Percentiles rank a stretch among this genome's conserved stretches.
phyloP scores from a whole-genome alignment of 306 rosid species.

The Neltuma alba region DNA sequence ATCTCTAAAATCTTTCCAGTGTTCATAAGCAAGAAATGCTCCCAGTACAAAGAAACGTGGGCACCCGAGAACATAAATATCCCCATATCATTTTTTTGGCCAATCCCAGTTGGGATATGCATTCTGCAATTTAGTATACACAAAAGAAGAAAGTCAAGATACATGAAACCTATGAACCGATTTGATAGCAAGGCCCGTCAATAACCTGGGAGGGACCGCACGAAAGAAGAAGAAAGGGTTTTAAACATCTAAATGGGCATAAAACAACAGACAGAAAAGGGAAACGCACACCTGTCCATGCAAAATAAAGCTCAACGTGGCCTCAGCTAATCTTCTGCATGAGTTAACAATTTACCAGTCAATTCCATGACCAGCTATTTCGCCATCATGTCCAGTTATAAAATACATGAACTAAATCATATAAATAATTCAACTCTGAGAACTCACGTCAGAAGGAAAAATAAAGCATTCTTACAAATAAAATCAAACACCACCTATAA shows the following conservation, averaged over 20 bases:
- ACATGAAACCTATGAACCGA: neutral
- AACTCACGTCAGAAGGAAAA: neutral
- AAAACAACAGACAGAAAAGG: neutral
- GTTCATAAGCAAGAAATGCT: slow-evolving; percentile 45
- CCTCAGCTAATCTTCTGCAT: slow-evolving; percentile 51
- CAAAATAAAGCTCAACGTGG: slow-evolving; percentile 17
- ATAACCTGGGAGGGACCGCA: neutral
- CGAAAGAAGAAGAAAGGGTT: neutral
- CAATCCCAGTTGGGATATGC: slow-evolving; percentile 38
- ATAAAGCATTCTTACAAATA: neutral
- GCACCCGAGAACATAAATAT: slow-evolving; percentile 21
- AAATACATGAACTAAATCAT: neutral
- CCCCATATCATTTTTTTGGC: slow-evolving; percentile 37
- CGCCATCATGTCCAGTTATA: slow-evolving; percentile 12
- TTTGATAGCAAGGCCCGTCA: slow-evolving; percentile 6
- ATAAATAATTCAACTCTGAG: neutral
- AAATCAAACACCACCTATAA: slow-evolving; percentile 1
- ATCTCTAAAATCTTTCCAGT: slow-evolving; percentile 41
- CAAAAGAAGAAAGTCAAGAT: slow-evolving; percentile 5
- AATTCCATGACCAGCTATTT: slow-evolving; percentile 9
- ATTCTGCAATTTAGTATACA: slow-evolving; percentile 34
- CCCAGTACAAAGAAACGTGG: slow-evolving; percentile 41
- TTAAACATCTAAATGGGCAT: slow-evolving; percentile 8
- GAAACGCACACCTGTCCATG: slow-evolving; percentile 40
- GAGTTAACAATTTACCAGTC: slow-evolving; percentile 25